Evolutionary conservation across 1,139 yeast genomes (phyloP).

Genomic region (Taiozyma sp.): DNA sequence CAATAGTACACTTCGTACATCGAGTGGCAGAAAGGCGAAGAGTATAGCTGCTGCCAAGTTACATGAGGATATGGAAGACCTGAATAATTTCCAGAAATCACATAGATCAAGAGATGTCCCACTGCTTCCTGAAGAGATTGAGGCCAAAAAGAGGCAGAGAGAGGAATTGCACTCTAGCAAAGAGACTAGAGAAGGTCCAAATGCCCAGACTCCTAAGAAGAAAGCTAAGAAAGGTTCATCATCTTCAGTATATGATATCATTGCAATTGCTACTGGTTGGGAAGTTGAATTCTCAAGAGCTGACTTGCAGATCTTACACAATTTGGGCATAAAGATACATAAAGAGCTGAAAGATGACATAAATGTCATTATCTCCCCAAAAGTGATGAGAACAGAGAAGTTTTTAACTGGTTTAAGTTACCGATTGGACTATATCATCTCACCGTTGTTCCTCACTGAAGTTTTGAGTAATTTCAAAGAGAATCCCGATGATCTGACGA

Average conservation of each 20-base stretch:
- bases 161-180: conserved; percentile 11
- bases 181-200: conserved; percentile 10
- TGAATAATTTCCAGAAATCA: conserved; percentile 52
- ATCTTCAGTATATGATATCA: conserved; percentile 27
- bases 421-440: conserved; percentile 26
- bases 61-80: conserved; percentile 63
- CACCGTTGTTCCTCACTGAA: conserved; percentile 31
- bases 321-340: conserved; percentile 37
- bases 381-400: conserved; percentile 77
- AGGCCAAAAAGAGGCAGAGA: conserved; percentile 24
- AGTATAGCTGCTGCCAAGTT: conserved; percentile 59
- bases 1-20: conserved; percentile 5
- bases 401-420: conserved; percentile 43
- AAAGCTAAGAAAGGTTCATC: conserved; percentile 3
- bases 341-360: conserved; percentile 36
- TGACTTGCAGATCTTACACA: conserved; percentile 31
- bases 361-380: conserved; percentile 68
- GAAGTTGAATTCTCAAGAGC: conserved; percentile 39
- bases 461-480: conserved; percentile 30
- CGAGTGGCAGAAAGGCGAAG: conserved; percentile 46
- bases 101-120: conserved; percentile 25
- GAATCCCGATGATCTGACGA: conserved; percentile 23
- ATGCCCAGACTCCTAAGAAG: conserved; percentile 11
- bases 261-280: conserved; percentile 61
- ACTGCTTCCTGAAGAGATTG: conserved; percentile 30